Evolutionary conservation across 1,284 basidiomycete species (phyloP).

Genomic region (Malassezia pachydermatis): DNA sequence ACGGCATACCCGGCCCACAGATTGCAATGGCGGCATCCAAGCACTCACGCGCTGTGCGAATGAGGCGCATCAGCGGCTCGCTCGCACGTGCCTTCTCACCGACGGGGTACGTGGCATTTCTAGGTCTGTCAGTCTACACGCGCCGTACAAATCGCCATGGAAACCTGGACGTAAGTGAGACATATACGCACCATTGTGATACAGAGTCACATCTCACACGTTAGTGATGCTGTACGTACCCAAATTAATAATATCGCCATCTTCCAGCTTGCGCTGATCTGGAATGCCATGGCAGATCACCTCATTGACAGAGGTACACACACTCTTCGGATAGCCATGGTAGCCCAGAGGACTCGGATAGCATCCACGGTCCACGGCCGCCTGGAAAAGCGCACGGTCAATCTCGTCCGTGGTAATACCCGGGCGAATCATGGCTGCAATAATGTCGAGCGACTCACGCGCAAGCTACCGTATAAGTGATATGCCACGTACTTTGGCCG

Average conservation of each 20-base stretch:
- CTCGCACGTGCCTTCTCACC: slow-evolving; percentile 34
- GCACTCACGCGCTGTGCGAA: slow-evolving; percentile 52
- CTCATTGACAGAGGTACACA: slow-evolving; percentile 91
- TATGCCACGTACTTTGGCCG: slow-evolving; percentile 18
- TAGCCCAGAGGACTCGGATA: slow-evolving; percentile 95
- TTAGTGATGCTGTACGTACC: slow-evolving; percentile 52
- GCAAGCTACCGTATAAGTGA: slow-evolving; percentile 56
- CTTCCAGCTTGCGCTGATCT: slow-evolving; percentile 35
- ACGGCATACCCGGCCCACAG: slow-evolving; percentile 66
- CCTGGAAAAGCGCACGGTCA: slow-evolving; percentile 89
- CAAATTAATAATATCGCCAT: slow-evolving; percentile 30
- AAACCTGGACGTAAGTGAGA: slow-evolving; percentile 17
- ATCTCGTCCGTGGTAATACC: slow-evolving; percentile 86
- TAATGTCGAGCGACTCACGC: slow-evolving; percentile 81
- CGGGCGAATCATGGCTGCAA: slow-evolving; percentile 70
- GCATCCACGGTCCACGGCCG: slow-evolving; percentile 75
- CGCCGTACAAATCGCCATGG: slow-evolving; percentile 37
- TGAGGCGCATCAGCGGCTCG: slow-evolving; percentile 33
- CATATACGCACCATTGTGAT: slow-evolving; percentile 28
- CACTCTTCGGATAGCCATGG: slow-evolving; percentile 81
- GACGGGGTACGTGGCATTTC: slow-evolving; percentile 41
- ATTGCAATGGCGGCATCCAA: slow-evolving; percentile 62
- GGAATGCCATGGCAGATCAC: slow-evolving; percentile 77
- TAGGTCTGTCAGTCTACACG: background rate
- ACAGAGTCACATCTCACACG: slow-evolving; percentile 56